These are phyloP conservation scores for Globisporangium cystogenes DNA, from an alignment of 352 stramenopile genomes.

Conservation along the genomic window DNA sequence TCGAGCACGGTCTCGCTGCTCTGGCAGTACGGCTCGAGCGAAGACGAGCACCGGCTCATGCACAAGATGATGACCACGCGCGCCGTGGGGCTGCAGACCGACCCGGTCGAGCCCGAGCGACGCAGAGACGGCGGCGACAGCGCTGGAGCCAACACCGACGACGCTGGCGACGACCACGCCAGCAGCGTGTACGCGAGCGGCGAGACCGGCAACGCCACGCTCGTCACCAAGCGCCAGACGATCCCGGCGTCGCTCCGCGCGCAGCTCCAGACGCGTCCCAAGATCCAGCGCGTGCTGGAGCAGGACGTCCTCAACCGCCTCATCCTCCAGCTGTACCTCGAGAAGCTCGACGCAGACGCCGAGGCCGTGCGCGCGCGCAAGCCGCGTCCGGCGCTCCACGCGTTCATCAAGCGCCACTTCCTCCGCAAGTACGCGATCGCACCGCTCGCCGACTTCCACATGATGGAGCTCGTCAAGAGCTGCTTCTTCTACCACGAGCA, in stretches of 20 bases:
- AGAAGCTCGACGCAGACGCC: constrained; percentile 55
- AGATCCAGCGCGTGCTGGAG: constrained; percentile 48
- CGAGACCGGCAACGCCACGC: constrained; percentile 19
- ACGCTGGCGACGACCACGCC: constrained; percentile 8
- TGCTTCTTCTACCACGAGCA: constrained; percentile 46
- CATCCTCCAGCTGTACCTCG: constrained; percentile 35
- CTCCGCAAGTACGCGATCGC: constrained; percentile 43
- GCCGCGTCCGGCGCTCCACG: constrained; percentile 27
- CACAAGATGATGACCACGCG: constrained; percentile 45
- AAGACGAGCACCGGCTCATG: constrained; percentile 42
- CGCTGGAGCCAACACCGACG: constrained; percentile 5
- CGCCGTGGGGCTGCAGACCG: constrained; percentile 36
- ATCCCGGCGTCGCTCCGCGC: constrained; percentile 43
- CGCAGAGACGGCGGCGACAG: constrained; percentile 10
- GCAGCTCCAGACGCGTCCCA: constrained; percentile 41
- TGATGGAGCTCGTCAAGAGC: constrained; percentile 70
- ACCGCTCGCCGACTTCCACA: constrained; percentile 56
- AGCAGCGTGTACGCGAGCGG: constrained; percentile 3
- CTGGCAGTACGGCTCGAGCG: constrained; percentile 56
- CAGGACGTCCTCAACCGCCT: constrained; percentile 35
- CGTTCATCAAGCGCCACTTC: constrained; percentile 60
- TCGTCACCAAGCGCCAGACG: constrained; percentile 35
- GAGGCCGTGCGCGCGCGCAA: constrained; percentile 15
- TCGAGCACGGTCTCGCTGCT: constrained; percentile 56
- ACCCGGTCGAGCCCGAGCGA: constrained; percentile 11